Conservation (phyloP, 495 filamentous ascomycete genomes). For the Margaritispora aquatica region DNA sequence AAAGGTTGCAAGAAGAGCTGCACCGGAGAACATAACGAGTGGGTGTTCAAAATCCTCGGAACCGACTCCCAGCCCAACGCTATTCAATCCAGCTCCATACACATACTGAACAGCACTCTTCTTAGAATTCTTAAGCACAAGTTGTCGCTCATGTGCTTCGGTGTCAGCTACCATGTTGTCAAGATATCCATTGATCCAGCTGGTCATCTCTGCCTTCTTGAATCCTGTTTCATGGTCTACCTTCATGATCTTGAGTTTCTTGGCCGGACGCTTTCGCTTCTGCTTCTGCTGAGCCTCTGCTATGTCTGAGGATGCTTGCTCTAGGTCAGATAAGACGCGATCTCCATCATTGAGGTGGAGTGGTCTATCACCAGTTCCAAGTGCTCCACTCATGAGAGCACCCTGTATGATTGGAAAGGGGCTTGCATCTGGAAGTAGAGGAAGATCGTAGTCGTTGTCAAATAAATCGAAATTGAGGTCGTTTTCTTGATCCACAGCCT, state of each 20-base stretch:
- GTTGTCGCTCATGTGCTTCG: conserved; percentile 25
- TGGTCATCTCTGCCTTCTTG: conserved; percentile 10
- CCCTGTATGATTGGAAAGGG: conserved; percentile 24
- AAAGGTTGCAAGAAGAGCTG: conserved; percentile 40
- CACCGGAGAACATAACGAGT: conserved; percentile 49
- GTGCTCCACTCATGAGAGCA: conserved; percentile 9
- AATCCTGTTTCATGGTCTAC: conserved; percentile 16
- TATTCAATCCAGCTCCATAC: conserved; percentile 47
- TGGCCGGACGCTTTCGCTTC: conserved; percentile 7
- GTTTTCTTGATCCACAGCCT: conserved; percentile 17
- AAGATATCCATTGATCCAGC: conserved; percentile 22
- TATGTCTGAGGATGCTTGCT: conserved; percentile 20
- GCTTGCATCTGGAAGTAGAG: conserved; percentile 31
- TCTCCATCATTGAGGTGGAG: conserved; percentile 10
- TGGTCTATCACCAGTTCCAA: conserved; percentile 10
- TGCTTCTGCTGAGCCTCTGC: conserved; percentile 16
- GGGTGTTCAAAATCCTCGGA: conserved; percentile 33
- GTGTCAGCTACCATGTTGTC: conserved; percentile 17
- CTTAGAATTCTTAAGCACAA: conserved; percentile 37
- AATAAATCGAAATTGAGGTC: conserved; percentile 22
- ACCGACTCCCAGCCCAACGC: conserved; percentile 46
- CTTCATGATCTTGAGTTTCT: conserved; percentile 7
- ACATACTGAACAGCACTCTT: conserved; percentile 51
- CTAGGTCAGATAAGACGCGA: conserved; percentile 1
- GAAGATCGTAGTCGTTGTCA: conserved; percentile 11